phyloP scores from a whole-genome alignment of 768 basidiomycete species.

The Suillus americanus region DNA sequence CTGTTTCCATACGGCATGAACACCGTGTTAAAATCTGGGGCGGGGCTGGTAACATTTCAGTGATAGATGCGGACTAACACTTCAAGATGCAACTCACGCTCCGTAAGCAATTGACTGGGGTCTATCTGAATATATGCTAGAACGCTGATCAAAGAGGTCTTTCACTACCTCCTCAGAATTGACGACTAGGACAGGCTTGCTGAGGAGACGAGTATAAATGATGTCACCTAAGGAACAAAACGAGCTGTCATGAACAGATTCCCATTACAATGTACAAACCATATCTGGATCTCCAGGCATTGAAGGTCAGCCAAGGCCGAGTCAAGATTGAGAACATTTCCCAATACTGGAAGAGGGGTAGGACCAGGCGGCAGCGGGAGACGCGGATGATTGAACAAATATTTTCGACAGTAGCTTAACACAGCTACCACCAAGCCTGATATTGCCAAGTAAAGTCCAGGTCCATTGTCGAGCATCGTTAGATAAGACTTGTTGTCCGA shows the following conservation, averaged over 20 bases:
- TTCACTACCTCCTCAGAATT: background rate
- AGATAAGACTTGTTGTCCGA: background rate
- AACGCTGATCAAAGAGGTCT: background rate
- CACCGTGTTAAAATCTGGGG: background rate
- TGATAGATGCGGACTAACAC: background rate
- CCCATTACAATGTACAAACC: background rate
- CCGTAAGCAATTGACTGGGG: background rate
- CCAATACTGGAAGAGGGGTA: background rate
- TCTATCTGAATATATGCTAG: background rate
- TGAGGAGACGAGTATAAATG: background rate
- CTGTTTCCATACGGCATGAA: background rate
- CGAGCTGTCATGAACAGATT: background rate
- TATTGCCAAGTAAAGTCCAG: background rate
- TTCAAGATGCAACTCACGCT: background rate
- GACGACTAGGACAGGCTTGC: background rate
- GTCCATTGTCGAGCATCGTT: background rate
- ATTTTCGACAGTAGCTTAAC: background rate
- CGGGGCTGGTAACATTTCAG: background rate
- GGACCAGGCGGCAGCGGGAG: background rate
- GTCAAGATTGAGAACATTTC: background rate
- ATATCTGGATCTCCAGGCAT: background rate
- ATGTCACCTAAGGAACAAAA: background rate
- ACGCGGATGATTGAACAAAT: background rate
- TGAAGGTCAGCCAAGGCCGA: background rate
- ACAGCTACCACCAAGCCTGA: background rate